phyloP scores from a whole-genome alignment of 1,139 yeast genomes.

The Eremothecium coryli region DNA sequence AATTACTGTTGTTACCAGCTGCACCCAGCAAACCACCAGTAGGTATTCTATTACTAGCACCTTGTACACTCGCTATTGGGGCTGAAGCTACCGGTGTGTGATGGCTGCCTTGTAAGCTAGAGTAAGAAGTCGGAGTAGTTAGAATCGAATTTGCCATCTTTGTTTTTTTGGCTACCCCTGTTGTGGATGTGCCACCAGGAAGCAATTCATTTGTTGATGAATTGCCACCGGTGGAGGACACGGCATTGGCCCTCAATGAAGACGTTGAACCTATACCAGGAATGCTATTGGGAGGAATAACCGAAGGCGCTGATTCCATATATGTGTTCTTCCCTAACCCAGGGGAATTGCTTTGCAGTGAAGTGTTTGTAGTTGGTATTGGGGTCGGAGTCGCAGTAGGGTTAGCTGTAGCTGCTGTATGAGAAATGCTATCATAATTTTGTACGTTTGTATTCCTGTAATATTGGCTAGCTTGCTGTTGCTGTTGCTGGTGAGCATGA shows the following conservation, averaged over 20 bases:
- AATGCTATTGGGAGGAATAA: slow-evolving; percentile 3
- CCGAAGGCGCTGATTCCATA: slow-evolving; percentile 1
- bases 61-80: no score
- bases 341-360: slow-evolving; percentile 4
- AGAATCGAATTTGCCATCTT: background rate
- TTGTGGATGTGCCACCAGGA: background rate
- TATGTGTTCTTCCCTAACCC: background rate
- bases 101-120: background rate
- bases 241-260: background rate
- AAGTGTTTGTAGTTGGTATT: slow-evolving; percentile 3
- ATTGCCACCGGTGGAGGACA: background rate
- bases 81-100: background rate
- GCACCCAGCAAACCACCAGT: no score
- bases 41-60: no score
- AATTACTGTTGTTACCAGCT: background rate
- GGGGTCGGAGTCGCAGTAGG: slow-evolving; percentile 10
- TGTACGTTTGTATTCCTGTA: background rate
- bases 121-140: background rate
- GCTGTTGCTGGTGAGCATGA: slow-evolving; percentile 7
- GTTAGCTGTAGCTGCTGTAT: slow-evolving; percentile 9
- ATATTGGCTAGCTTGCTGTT: background rate
- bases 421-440: background rate
- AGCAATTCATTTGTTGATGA: background rate
- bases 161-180: slow-evolving; percentile 1
- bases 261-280: background rate